Evolutionary conservation across 352 stramenopile species (phyloP), one percentile per base, ranked within the genome.

Genomic region (Phytopythium boreale): DNA sequence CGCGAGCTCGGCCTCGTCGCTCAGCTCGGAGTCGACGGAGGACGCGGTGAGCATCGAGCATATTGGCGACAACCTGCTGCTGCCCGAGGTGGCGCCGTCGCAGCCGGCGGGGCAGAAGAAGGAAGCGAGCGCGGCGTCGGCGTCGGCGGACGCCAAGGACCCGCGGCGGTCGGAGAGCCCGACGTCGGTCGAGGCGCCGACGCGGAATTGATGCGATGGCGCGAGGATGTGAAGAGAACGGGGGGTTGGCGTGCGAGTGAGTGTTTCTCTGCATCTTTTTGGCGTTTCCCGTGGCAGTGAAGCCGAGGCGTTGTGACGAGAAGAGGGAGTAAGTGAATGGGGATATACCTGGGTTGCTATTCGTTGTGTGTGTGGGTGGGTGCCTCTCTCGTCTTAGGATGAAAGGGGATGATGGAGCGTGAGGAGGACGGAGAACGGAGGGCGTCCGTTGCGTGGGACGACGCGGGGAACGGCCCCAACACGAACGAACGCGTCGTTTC

Each of bases 1-100:
- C 19, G 67, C 80, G 26, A 88, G 78, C 31, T 72, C 59, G 8
- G 55, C 14, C 43, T 91, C 82, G 50, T 91, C 77, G 51, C 59
- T 91, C 37, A 91, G 82, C 62, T 88, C 72, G 8, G 62, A 64
- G 19, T 60, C 74, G 37, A 56, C 61, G 2, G 72, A 81, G 22
- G 58, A 63, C 49, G 75, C 56, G 4, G 77, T 75, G 58, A 67
- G 70, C 4, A 58, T 81, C 2, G 73, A 77, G 20, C 59, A 72
- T 10, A 56, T 74, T 26, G 62, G 76, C 44, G 64, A 72, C 1
- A 59, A 66, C 29, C 52, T 79, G 19, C 59, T 66, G 41, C 61
- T 70, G 41, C 56, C 61, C 34, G 57, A 39, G 11, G 51, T 63
- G 10, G 41, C 55, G 55, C 36, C 55, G 36, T 19, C 51, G 15